These are phyloP conservation scores for Apiospora aurea DNA, from an alignment of 2,329 filamentous ascomycete species.

Conservation along the genomic window DNA sequence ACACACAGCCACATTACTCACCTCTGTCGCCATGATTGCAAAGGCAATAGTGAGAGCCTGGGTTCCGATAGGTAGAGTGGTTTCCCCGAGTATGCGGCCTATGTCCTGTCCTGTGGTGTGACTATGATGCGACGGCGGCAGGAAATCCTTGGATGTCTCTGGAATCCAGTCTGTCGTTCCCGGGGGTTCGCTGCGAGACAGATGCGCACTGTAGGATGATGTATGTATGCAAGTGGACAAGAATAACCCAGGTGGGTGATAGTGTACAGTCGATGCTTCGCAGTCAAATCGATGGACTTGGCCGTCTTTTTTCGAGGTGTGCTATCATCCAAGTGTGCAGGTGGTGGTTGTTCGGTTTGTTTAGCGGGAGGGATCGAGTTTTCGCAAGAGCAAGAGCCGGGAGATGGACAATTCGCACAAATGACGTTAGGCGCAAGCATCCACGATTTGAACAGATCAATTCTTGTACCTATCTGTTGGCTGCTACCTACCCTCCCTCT, in stretches of 20 bases:
- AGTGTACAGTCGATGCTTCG: constrained; percentile 12
- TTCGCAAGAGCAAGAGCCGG: constrained; percentile 3
- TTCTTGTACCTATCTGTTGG: neutral
- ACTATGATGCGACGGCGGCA: constrained; percentile 7
- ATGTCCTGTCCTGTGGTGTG: constrained; percentile 3
- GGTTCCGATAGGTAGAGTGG: neutral
- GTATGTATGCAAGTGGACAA: neutral
- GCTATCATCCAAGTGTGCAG: neutral
- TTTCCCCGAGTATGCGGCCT: constrained; percentile 10
- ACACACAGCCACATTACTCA: neutral
- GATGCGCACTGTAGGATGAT: neutral
- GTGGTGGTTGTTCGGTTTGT: neutral
- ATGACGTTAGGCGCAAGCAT: constrained; percentile 17
- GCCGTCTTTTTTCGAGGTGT: neutral
- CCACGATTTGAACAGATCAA: neutral
- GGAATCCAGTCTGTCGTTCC: neutral
- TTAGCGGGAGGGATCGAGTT: neutral
- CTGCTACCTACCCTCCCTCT: neutral
- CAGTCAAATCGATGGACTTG: neutral
- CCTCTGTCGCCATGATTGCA: constrained; percentile 13
- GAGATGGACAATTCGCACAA: constrained; percentile 10
- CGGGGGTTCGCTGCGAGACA: neutral
- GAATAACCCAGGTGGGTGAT: neutral
- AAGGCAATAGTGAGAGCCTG: neutral
- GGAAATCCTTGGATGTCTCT: neutral